Conservation (phyloP, 2,329 filamentous ascomycete genomes). For the Exophiala sp. region DNA sequence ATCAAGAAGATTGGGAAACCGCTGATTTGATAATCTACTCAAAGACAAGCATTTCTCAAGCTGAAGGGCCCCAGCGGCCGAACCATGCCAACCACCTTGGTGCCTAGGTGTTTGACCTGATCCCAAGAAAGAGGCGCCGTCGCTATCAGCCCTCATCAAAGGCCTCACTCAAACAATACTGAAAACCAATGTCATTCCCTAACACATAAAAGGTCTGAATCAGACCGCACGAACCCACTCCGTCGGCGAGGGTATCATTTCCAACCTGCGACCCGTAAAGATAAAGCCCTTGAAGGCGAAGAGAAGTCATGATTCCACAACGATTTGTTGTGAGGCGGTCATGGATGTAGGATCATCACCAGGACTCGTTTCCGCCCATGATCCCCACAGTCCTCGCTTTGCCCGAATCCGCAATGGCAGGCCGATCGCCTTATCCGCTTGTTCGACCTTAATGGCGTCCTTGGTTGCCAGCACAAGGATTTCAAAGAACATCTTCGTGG, state of each 20-base stretch:
- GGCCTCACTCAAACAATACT: background rate
- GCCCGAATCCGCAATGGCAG: conserved; percentile 75
- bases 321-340: conserved; percentile 18
- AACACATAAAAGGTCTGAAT: background rate
- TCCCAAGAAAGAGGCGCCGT: background rate
- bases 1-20: no score
- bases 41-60: background rate
- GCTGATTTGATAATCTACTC: background rate
- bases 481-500: conserved; percentile 99
- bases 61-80: background rate
- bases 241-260: background rate
- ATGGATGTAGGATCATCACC: conserved; percentile 20
- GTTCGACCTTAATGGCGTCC: conserved; percentile 95
- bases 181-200: no score
- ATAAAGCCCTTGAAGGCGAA: background rate
- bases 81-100: background rate
- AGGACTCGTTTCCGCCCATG: conserved; percentile 70
- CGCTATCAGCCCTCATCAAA: conserved; percentile 1
- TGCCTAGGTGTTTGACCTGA: background rate
- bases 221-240: background rate
- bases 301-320: conserved; percentile 1
- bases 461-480: conserved; percentile 93
- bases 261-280: no score
- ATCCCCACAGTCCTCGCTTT: conserved; percentile 94
- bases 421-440: conserved; percentile 65